Conservation (phyloP, 495 filamentous ascomycete species). For the Extremus antarcticus region DNA sequence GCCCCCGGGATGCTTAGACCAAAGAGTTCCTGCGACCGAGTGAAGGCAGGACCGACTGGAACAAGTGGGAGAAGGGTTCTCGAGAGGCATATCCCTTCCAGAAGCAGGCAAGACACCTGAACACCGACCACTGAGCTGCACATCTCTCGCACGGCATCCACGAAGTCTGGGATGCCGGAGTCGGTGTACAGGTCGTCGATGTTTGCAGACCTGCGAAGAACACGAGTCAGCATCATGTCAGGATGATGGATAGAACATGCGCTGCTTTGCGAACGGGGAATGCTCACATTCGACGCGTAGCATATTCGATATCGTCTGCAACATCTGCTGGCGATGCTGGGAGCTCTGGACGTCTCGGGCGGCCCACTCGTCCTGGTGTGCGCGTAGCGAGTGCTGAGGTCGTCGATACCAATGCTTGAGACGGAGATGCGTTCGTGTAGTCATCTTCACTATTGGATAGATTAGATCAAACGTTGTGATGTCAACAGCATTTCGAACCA, state of each 20-base stretch:
- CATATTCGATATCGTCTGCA: conserved; percentile 68
- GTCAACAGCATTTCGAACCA: conserved; percentile 8
- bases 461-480: background rate
- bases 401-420: background rate
- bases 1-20: conserved; percentile 37
- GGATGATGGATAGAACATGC: no score
- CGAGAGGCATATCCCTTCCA: conserved; percentile 53
- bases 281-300: conserved; percentile 51
- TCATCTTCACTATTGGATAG: background rate
- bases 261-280: no score
- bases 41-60: conserved; percentile 33
- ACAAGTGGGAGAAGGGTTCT: conserved; percentile 53
- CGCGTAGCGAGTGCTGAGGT: conserved; percentile 32
- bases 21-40: background rate
- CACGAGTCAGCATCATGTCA: background rate
- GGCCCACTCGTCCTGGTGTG: conserved; percentile 48
- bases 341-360: conserved; percentile 46
- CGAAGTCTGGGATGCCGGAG: conserved; percentile 41
- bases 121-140: conserved; percentile 43
- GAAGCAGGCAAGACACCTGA: conserved; percentile 37
- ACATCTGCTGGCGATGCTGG: conserved; percentile 79
- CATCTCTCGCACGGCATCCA: conserved; percentile 37
- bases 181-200: conserved; percentile 35
- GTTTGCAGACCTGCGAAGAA: conserved; percentile 14
- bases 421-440: background rate